Evolutionary conservation across 1,284 basidiomycete genomes (phyloP), one percentile per base, ranked within the genome.

Genomic region (Trichosporon ovoides): DNA sequence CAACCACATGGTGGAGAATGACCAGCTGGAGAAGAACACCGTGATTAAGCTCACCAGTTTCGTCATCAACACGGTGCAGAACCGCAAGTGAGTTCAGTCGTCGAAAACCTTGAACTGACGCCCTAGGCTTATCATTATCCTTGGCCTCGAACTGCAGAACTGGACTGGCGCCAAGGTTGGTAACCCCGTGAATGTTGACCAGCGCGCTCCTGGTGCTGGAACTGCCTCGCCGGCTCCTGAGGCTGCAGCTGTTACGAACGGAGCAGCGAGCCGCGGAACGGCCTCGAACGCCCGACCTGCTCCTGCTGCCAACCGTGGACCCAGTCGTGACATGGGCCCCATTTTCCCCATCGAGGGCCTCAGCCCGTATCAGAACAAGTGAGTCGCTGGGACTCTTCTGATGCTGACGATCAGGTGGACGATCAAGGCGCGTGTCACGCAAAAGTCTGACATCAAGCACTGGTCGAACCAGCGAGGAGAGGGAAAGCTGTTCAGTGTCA

Each of bases 361-460:
- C 52, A 95, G 89, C 68, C 96, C 95, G 9, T 98, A 98, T 75
- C 91, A 96, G 77, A 98, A 96, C 80, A 94, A 93, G 79, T 83
- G 72, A 68, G 77, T 14, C 9, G 7, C 3, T 4, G 3, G 34
- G 1, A 2, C 7, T 9, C 3, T 3, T 9, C 22, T 22, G 5
- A 46, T n/a, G 34, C 40, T 56, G 37, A 54, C 33, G 1, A 38
- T 1, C 55, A 80, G 77, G 72, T 96, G 93, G 95, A 95, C 90
- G 3, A 97, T 98, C 82, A 94, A 93, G 74, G 96, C 92, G 22
- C 87, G 92, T 52, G 91, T 97, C 50, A 90, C 86, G 2, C 85
- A 89, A 68, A 97, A 95, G 78, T 86, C 85, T 0, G 95, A 98
- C 0, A 85, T 98, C 70, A 88, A 85, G 70, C 84, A 85, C 46